Conservation (phyloP, 305 asterid species). For the Andrographis paniculata region DNA sequence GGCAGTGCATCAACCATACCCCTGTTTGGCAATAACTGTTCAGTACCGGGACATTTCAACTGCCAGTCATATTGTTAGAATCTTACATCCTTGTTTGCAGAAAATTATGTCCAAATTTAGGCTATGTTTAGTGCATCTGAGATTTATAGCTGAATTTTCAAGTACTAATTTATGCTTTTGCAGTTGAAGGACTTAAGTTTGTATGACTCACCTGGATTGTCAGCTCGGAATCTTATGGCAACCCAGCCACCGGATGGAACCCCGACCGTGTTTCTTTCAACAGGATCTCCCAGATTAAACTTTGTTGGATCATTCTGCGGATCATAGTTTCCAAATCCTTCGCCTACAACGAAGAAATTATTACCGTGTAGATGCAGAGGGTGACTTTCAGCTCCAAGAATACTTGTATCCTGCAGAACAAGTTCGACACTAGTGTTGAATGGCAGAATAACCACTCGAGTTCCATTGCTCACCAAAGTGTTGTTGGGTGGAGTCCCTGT, state of each 20-base stretch:
- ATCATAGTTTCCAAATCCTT: constrained; percentile 57
- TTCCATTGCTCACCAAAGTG: constrained; percentile 45
- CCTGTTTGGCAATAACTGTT: constrained; percentile 38
- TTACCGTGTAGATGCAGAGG: constrained; percentile 74
- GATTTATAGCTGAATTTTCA: neutral
- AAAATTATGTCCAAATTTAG: neutral
- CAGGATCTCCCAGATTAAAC: constrained; percentile 58
- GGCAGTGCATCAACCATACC: constrained; percentile 81
- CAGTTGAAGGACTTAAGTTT: neutral
- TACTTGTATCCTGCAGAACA: constrained; percentile 59
- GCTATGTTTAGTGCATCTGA: neutral
- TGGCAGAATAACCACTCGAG: constrained; percentile 37
- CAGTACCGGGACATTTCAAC: constrained; percentile 7
- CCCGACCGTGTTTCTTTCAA: constrained; percentile 63
- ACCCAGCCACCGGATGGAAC: constrained; percentile 73
- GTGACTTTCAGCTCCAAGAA: constrained; percentile 64
- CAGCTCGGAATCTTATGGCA: constrained; percentile 58
- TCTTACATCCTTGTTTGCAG: neutral
- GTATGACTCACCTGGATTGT: constrained; percentile 56
- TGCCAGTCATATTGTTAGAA: neutral
- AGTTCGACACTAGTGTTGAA: constrained; percentile 58
- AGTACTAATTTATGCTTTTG: neutral
- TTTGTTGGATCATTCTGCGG: constrained; percentile 39
- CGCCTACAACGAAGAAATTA: constrained; percentile 60
- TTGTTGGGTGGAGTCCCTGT: constrained; percentile 68